phyloP scores from a whole-genome alignment of 164 flowering plant species.

The Stephania japonica region DNA sequence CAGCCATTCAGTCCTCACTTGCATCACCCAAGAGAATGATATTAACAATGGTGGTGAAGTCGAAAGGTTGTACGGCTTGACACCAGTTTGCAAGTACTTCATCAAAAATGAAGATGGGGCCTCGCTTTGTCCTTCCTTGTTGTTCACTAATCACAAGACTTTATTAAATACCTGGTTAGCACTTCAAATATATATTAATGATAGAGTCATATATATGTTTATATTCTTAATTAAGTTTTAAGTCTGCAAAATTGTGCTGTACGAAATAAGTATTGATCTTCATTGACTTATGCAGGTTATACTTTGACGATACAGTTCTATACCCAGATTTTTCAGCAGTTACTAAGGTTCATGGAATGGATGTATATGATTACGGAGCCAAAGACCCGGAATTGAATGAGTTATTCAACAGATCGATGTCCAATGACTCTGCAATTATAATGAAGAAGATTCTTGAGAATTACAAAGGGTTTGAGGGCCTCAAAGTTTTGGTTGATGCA shows the following conservation, averaged over 20 bases:
- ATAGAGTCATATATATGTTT: too few species aligned
- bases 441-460: constrained; percentile 66
- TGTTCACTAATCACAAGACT: constrained; percentile 71
- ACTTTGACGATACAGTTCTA: constrained; percentile 77
- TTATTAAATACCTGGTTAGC: constrained; percentile 95
- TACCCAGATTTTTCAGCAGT: constrained; percentile 73
- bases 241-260: too few species aligned
- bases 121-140: constrained; percentile 45
- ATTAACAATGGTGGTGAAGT: too few species aligned
- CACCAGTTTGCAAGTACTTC: constrained; percentile 64
- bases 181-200: too few species aligned
- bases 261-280: neutral
- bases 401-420: constrained; percentile 77
- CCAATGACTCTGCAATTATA: constrained; percentile 56
- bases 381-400: constrained; percentile 72
- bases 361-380: constrained; percentile 65
- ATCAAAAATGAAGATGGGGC: constrained; percentile 62
- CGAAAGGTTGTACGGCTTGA: constrained; percentile 61
- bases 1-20: constrained; percentile 48
- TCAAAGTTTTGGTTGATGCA: constrained; percentile 59
- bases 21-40: too few species aligned
- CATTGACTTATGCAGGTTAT: constrained; percentile 35
- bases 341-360: constrained; percentile 73
- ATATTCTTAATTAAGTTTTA: too few species aligned
- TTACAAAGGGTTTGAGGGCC: constrained; percentile 71